Evolutionary conservation across 768 basidiomycete species (phyloP), one percentile per base, ranked within the genome.

Genomic region (Collybia mongolica): DNA sequence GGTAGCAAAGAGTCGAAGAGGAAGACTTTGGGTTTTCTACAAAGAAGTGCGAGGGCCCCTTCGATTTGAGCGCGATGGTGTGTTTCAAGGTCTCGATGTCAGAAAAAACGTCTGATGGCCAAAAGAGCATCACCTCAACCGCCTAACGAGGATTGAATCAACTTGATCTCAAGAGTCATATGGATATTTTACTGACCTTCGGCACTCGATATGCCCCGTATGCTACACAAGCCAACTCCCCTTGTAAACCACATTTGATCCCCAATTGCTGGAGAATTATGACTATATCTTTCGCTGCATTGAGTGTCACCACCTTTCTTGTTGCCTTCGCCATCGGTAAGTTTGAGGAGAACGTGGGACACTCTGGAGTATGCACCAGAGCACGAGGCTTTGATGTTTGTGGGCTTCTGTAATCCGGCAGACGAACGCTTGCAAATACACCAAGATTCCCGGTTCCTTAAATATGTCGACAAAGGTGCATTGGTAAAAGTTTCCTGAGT

Each of bases 211-310:
- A 28, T 14, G n/a, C 11, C 11, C 53, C 56, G 28, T 48, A 41
- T 3, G 6, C n/a, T 39, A 45, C 37, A 35, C 45, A 54, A n/a
- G 45, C 51, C 15, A 54, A 19, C 22, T 57, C 55, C 12, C 55
- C 55, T 19, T 41, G 46, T 6, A 54, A 32, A 20, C 49, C 52
- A 37, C 46, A 53, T 17, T 38, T 26, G 19, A 54, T 49, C 37
- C 38, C 56, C 11, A 53, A 38, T 28, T 24, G 23, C 8, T 23
- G 37, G 2, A 57, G 18, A 8, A 39, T 43, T 5, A 38, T 18
- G 36, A 47, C 20, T 46, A 39, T 15, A 5, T 17, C 23, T 3
- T 20, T 46, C 18, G 46, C 45, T 22, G 45, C 46, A 12, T 32
- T 32, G 14, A 6, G 2, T 14, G 3, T 32, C 32, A 32, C 32